Base-by-base conservation (phyloP, 345 rosid species). In the Microcos paniculata region DNA sequence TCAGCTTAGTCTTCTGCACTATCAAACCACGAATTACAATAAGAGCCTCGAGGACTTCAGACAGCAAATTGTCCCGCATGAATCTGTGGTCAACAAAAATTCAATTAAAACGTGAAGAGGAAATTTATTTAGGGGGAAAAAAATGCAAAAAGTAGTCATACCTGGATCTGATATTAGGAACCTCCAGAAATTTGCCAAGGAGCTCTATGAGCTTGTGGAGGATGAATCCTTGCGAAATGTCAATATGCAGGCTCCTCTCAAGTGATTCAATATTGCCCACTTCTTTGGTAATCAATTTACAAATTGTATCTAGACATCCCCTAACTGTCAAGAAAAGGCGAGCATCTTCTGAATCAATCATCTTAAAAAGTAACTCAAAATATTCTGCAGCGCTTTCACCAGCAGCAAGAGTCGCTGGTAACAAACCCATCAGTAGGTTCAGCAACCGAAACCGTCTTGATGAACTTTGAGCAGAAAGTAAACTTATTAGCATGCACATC, bases 321-420 rank as follows among this genome's bases (percentile, higher is more conserved):
- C 87, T 91, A 31, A 90, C 98, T 59, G 99, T 92, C 82, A 93
- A 88, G 88, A 96, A 93, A 62, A 96, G 92, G 68, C 91, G 95
- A 75, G 98, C 89, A 88, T 96, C 97, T 87, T 92, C 92, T 23
- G 91, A 82, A 62, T 91, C 97, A 8, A 91, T 88, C 98, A 96
- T 90, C 87, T 87, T 92, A 80, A 92, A 93, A 51, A 96, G 95
- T 82, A 94, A 84, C 72, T 96, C 98, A 84, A 96, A 96, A 84
- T 92, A 96, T 77, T 96, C 98, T 23, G 94, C 93, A 70, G 98
- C 94, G 84, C 95, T 92, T 86, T 96, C 97, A 72, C 99, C 98
- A 62, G 94, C 94, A 80, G 94, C 79, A 71, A 96, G 97, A 71
- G 98, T 90, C 68, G 90, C 91, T 1, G 99, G 97, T 67, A 96